Evolutionary conservation across 495 filamentous ascomycete species (phyloP).

Genomic region (Emericellopsis terricola): DNA sequence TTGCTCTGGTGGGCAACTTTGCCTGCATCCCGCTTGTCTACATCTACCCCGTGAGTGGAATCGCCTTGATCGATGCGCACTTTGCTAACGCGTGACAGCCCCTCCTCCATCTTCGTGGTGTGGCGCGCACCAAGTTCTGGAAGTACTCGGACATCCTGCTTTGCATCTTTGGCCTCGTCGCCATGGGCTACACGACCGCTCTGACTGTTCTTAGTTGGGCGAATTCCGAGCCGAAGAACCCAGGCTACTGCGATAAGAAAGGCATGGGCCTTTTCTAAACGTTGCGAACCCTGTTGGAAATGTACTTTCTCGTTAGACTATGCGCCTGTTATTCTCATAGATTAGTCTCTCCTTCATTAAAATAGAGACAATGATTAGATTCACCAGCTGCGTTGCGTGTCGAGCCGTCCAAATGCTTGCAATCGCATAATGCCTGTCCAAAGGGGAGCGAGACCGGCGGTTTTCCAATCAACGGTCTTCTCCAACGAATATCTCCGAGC

Average conservation of each 20-base stretch:
- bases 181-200: constrained; percentile 79
- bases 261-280: too few species aligned
- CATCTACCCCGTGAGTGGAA: constrained; percentile 86
- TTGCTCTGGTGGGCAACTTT: constrained; percentile 88
- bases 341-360: too few species aligned
- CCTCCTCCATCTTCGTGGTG: constrained; percentile 68
- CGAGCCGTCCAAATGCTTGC: too few species aligned
- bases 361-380: too few species aligned
- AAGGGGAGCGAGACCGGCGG: too few species aligned
- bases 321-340: too few species aligned
- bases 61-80: neutral
- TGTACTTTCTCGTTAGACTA: too few species aligned
- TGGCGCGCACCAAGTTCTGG: constrained; percentile 44
- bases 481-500: too few species aligned
- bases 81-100: constrained; percentile 36
- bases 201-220: constrained; percentile 78
- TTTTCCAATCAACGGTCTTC: too few species aligned
- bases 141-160: constrained; percentile 54
- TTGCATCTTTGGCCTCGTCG: constrained; percentile 60
- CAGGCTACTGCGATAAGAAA: constrained; percentile 29
- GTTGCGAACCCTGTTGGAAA: too few species aligned
- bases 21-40: constrained; percentile 95
- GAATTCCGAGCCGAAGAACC: constrained; percentile 16
- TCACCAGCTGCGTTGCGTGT: too few species aligned
- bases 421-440: too few species aligned